Conservation (phyloP, 257 asterid genomes). For the Nicotiana otophora region DNA sequence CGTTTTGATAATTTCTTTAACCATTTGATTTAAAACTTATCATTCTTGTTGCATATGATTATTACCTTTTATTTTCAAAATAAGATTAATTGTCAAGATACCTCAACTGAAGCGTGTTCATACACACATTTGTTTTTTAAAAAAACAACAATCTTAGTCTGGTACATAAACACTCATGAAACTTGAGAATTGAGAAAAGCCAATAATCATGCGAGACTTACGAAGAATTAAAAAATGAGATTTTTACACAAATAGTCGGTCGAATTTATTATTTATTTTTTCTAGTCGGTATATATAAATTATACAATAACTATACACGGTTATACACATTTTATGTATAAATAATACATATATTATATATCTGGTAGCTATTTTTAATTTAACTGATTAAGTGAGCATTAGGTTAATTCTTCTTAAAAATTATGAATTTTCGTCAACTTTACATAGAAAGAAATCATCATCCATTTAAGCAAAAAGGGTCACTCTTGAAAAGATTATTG, state of each 20-base stretch:
- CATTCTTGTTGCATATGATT: background rate
- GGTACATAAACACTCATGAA: background rate
- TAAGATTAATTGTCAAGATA: background rate
- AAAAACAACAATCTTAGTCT: background rate
- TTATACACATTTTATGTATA: too few species aligned
- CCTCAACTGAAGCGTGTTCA: background rate
- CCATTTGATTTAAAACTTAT: background rate
- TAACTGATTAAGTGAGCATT: too few species aligned
- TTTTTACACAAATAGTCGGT: background rate
- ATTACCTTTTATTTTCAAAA: background rate
- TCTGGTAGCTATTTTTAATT: too few species aligned
- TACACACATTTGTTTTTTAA: background rate
- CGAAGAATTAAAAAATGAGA: background rate
- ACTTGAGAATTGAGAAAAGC: slow-evolving; percentile 1
- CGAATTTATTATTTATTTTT: too few species aligned
- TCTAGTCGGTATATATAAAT: too few species aligned
- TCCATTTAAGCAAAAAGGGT: background rate
- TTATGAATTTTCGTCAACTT: background rate
- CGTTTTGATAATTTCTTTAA: too few species aligned
- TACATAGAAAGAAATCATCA: background rate
- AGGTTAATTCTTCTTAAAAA: too few species aligned
- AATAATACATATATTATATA: too few species aligned
- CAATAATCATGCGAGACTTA: background rate
- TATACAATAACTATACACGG: too few species aligned
- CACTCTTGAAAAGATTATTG: background rate